Conservation (phyloP, 2,329 filamentous ascomycete genomes). For the Colletotrichum orchidophilum region DNA sequence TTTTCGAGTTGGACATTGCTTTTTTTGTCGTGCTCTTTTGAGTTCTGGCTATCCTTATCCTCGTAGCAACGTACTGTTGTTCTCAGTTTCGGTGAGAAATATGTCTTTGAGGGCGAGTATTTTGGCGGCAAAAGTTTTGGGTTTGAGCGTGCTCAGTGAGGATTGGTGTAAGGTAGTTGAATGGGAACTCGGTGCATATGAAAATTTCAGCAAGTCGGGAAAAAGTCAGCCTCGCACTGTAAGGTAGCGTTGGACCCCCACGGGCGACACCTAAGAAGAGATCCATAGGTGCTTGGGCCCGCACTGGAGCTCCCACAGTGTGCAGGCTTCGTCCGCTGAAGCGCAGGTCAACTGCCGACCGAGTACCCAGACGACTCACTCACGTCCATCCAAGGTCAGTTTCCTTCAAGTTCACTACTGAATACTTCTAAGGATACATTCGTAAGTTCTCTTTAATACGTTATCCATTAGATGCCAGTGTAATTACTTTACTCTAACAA, state of each 20-base stretch:
- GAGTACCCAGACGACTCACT: neutral
- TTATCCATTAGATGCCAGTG: too few relatives aligned
- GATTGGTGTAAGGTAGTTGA: conserved; percentile 7
- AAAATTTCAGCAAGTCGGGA: conserved; percentile 17
- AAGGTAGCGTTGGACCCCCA: neutral
- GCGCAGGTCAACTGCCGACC: neutral
- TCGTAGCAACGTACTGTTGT: neutral
- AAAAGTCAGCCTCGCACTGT: conserved; percentile 29
- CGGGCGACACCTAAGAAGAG: neutral
- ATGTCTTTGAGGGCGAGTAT: neutral
- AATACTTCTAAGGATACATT: too few relatives aligned
- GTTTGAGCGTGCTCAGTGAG: neutral
- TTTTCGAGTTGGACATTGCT: conserved; percentile 57
- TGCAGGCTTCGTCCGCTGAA: neutral
- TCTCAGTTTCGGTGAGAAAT: neutral
- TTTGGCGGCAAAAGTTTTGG: neutral
- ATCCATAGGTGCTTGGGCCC: neutral
- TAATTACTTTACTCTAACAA: too few relatives aligned
- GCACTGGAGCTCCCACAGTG: conserved; percentile 10
- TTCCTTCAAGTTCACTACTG: too few relatives aligned
- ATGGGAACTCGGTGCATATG: conserved; percentile 17
- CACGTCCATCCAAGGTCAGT: too few relatives aligned
- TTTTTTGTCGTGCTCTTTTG: neutral
- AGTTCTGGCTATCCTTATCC: neutral
- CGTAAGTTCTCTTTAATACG: too few relatives aligned